phyloP scores from a whole-genome alignment of 2,329 filamentous ascomycete species.

The Aspergillus vadensis region DNA sequence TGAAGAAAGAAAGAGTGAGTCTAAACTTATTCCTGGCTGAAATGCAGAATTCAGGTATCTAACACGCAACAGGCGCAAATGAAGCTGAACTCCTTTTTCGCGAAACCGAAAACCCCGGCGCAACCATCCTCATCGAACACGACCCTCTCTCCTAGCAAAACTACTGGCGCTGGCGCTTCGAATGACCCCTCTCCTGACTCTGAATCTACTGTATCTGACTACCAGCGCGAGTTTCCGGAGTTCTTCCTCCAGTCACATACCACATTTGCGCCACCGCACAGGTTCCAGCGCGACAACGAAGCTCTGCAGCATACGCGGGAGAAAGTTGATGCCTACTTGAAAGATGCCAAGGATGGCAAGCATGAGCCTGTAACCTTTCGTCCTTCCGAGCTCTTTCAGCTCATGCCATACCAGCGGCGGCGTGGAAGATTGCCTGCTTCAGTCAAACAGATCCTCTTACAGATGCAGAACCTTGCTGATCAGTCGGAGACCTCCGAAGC shows the following conservation, averaged over 20 bases:
- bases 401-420: conserved; percentile 42
- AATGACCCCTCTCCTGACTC: conserved; percentile 22
- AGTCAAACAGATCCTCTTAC: conserved; percentile 64
- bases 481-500: conserved; percentile 28
- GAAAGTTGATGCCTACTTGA: conserved; percentile 48
- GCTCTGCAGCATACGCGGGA: conserved; percentile 57
- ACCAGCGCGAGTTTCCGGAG: conserved; percentile 72
- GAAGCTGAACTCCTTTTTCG: conserved; percentile 54
- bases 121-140: conserved; percentile 23
- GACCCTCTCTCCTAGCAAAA: conserved; percentile 35
- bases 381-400: conserved; percentile 39
- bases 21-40: conserved; percentile 19
- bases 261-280: conserved; percentile 62
- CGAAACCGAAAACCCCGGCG: conserved; percentile 41
- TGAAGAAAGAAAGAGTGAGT: conserved; percentile 48
- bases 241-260: conserved; percentile 79
- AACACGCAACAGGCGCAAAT: conserved; percentile 48
- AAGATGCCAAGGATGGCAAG: conserved; percentile 14
- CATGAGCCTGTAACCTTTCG: conserved; percentile 27
- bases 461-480: conserved; percentile 52
- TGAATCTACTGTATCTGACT: conserved; percentile 52
- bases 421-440: conserved; percentile 35
- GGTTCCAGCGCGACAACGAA: conserved; percentile 61
- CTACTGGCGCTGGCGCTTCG: conserved; percentile 12
- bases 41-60: conserved; percentile 25